Conservation (phyloP, 495 filamentous ascomycete species). For the Aspergillus steynii region DNA sequence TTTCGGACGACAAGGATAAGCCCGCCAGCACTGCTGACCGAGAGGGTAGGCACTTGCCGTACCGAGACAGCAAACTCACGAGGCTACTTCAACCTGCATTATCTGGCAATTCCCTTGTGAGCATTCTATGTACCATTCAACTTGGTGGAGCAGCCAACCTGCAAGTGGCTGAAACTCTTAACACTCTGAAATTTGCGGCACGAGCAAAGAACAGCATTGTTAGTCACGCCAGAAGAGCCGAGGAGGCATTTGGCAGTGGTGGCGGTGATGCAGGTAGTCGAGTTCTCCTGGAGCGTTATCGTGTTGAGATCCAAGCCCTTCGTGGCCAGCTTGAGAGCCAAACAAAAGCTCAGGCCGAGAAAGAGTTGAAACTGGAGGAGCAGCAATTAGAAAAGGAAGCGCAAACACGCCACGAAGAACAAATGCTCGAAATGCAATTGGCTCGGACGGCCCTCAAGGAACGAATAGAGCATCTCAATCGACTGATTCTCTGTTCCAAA, state of each 20-base stretch:
- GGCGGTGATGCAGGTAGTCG: conserved; percentile 76
- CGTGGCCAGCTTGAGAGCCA: conserved; percentile 79
- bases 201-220: conserved; percentile 97
- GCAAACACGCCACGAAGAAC: conserved; percentile 86
- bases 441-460: conserved; percentile 95
- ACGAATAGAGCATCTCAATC: conserved; percentile 95
- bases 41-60: conserved; percentile 87
- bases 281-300: conserved; percentile 88
- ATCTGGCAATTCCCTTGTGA: conserved; percentile 91
- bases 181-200: conserved; percentile 95
- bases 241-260: conserved; percentile 76
- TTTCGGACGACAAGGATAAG: conserved; percentile 85
- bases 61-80: conserved; percentile 96
- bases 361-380: conserved; percentile 66
- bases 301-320: conserved; percentile 88
- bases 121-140: conserved; percentile 94
- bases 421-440: conserved; percentile 97
- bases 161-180: conserved; percentile 85
- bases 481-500: conserved; percentile 91
- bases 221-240: conserved; percentile 92
- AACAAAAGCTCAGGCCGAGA: conserved; percentile 66
- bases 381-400: conserved; percentile 77
- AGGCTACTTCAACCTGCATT: conserved; percentile 88
- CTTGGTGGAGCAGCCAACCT: conserved; percentile 64
- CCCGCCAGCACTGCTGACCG: conserved; percentile 71